A percentile compares a stretch with the other conserved stretches of the same genome.
phyloP scores from a whole-genome alignment of 2,329 filamentous ascomycete species.

The Aspergillus persii region DNA sequence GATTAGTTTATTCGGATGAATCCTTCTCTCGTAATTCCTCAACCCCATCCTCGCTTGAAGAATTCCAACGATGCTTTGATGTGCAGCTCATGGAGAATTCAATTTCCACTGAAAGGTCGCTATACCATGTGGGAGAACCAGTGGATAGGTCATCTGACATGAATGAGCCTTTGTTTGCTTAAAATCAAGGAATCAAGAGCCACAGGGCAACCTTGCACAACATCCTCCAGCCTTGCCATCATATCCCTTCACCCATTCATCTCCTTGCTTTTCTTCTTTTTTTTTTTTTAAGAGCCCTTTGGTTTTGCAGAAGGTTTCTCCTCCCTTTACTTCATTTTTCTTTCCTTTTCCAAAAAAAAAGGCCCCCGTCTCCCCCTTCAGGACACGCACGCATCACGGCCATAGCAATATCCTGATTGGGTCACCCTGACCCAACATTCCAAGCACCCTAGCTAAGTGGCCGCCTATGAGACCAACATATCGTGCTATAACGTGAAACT shows the following conservation, averaged over 20 bases:
- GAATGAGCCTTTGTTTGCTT: not conserved
- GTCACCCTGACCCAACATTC: not conserved
- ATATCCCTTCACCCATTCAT: not conserved
- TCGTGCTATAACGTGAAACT: slow-evolving; percentile 14
- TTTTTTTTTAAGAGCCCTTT: not conserved
- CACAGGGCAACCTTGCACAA: not conserved
- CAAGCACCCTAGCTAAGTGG: not conserved
- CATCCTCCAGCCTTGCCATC: not conserved
- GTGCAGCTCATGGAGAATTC: not conserved
- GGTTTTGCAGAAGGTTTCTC: not conserved
- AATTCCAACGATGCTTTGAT: not conserved
- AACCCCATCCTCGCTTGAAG: not conserved
- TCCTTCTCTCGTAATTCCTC: not conserved
- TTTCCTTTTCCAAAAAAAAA: too few species aligned
- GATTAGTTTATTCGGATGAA: not conserved
- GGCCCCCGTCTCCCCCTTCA: too few species aligned
- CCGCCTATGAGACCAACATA: not conserved
- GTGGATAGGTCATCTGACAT: not conserved
- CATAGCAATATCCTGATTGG: not conserved
- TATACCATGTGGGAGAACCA: too few species aligned
- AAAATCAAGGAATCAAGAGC: not conserved
- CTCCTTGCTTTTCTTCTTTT: not conserved
- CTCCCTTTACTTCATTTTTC: not conserved
- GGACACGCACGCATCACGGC: not conserved
- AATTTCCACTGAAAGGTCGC: too few species aligned